Evolutionary conservation across 2,329 filamentous ascomycete genomes (phyloP).

Genomic region (Ascosphaera aggregata): DNA sequence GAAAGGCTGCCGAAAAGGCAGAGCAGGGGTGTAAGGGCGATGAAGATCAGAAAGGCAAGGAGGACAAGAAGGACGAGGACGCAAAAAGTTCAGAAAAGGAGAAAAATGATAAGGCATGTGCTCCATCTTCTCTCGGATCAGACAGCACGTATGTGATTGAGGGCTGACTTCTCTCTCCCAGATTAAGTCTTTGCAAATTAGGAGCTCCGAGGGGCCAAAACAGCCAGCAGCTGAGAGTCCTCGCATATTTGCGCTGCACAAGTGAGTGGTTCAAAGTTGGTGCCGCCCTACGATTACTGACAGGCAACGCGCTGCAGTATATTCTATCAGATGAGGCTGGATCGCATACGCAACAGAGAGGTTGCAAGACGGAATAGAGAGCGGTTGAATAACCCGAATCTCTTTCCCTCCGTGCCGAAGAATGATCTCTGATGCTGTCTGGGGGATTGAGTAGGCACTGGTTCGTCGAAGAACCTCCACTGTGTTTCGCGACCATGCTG

Average conservation of each 20-base stretch:
- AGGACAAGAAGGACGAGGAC: slow-evolving; percentile 16
- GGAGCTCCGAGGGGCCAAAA: slow-evolving; percentile 15
- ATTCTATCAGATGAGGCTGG: slow-evolving; percentile 69
- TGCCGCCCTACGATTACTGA: not conserved
- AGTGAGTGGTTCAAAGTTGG: slow-evolving; percentile 25
- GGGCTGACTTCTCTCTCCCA: slow-evolving; percentile 5
- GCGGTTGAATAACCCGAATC: slow-evolving; percentile 49
- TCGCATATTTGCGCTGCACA: slow-evolving; percentile 63
- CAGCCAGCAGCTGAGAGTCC: slow-evolving; percentile 37
- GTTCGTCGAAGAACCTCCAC: too few relatives aligned
- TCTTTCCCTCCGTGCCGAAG: slow-evolving; percentile 70
- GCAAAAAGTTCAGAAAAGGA: slow-evolving; percentile 24
- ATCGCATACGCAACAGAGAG: slow-evolving; percentile 56
- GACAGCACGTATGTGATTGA: not conserved
- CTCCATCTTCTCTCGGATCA: not conserved
- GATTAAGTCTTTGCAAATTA: slow-evolving; percentile 26
- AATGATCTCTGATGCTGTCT: slow-evolving; percentile 19
- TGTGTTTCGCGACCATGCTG: too few relatives aligned
- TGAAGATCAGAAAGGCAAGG: slow-evolving; percentile 23
- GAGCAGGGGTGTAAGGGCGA: slow-evolving; percentile 23
- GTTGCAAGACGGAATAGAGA: slow-evolving; percentile 61
- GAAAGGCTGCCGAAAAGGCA: slow-evolving; percentile 40
- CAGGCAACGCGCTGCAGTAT: slow-evolving; percentile 25
- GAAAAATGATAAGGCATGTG: slow-evolving; percentile 26
- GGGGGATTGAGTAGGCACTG: too few relatives aligned